Base-by-base conservation (phyloP, 176 grass and related monocot species). In the Luzula sylvatica region DNA sequence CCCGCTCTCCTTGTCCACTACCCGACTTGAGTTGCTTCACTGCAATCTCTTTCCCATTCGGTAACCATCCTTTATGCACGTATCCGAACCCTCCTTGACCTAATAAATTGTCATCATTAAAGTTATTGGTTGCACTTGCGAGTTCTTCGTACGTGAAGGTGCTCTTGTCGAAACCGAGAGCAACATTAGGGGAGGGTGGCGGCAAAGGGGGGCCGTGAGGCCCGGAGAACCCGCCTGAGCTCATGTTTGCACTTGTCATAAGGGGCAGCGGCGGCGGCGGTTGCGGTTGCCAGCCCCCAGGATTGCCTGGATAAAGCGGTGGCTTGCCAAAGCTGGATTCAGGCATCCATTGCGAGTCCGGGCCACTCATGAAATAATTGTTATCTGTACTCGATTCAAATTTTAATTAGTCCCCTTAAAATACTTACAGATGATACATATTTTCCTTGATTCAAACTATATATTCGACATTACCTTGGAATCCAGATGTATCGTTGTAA, bases 31-130 rank as follows among this genome's bases (percentile, higher is more conserved):
- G 71, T 55, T 62, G 60, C 26, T 82, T 82, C 52, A 77, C 79
- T 28, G 79, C 79, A 12, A 82, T 69, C 61, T 50, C 48, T 67
- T 56, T 50, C 14, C 86, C 80, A n/a, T 67, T 50, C 2, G 68
- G 68, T 30, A 90, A 70, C 29, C 83, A 63, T 3, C 86, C 80
- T 68, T 41, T 84, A 68, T 90, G 80, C 64, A 90, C 86, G 32
- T 84, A 81, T 58, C 86, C 86, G 48, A 90, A 90, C 20, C 86
- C 86, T 20, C 86, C 86, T 58, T 85, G 72, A 3, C 86, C 86
- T 1, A 92, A 42, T 64, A 92, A 78, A 51, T 85, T 85, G 11
- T 22, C 58, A 47, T 56, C 21, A 43, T 80, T 77, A 65, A 85
- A 92, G 18, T 46, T 55, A 13, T n/a, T 67, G 1, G 80, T 84